phyloP scores from a whole-genome alignment of 495 filamentous ascomycete species.

The Articulospora tetracladia region DNA sequence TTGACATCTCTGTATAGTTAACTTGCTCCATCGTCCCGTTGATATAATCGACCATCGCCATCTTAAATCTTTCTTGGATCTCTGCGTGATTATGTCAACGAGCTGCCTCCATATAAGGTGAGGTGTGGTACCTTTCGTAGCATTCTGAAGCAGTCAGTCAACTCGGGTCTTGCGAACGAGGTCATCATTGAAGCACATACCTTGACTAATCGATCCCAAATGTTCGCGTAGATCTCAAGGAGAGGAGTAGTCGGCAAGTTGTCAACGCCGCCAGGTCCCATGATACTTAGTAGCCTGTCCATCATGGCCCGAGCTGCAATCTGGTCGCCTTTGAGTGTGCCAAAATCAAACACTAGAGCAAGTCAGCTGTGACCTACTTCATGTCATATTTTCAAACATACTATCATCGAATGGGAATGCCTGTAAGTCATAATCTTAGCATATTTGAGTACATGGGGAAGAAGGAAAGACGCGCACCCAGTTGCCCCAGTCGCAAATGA shows the following conservation, averaged over 20 bases:
- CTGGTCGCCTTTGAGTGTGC: background rate
- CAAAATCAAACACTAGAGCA: background rate
- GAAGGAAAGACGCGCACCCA: background rate
- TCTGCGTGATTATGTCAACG: background rate
- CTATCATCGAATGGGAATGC: background rate
- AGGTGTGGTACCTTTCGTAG: background rate
- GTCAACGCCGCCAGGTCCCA: background rate
- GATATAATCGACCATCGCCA: background rate
- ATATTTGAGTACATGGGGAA: background rate
- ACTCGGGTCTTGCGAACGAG: background rate
- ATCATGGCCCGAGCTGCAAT: background rate
- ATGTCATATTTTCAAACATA: background rate
- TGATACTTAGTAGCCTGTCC: background rate
- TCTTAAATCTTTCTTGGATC: background rate
- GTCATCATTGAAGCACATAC: background rate
- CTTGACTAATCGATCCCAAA: background rate
- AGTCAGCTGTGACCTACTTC: background rate
- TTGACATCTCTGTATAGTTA: background rate
- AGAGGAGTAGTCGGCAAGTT: background rate
- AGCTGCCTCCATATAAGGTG: background rate
- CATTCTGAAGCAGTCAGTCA: background rate
- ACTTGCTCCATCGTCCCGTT: slow-evolving; percentile 1
- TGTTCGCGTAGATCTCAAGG: background rate
- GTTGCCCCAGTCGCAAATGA: background rate
- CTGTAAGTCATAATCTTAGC: background rate